Base-by-base conservation (phyloP, 1,284 basidiomycete species). In the Porogramme epimiltina region DNA sequence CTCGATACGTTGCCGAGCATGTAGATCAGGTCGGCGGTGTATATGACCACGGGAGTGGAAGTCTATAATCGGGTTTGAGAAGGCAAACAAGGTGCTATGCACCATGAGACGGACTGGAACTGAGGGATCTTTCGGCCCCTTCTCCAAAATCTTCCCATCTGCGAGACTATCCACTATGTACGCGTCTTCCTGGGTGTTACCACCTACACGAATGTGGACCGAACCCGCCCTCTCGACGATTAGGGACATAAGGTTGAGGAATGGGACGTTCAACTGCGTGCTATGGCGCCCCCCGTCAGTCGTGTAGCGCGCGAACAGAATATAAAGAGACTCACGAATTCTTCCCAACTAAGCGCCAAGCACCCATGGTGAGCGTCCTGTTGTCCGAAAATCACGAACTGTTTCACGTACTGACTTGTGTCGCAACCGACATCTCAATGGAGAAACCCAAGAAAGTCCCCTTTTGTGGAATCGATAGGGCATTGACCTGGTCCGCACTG, bases 221-320 rank as follows among this genome's bases (percentile, higher is more conserved):
- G 72, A 60, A 1, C 87, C 87, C 2, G 72, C 73, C 13, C 84
- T 77, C 43, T 81, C 73, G 51, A 73, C 68, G 26, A 90, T 69
- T 56, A 82, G 82, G 4, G 81, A 73, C 74, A 91, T 76, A 45
- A 90, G 77, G 67, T 91, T 91, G 13, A 92, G 76, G 65, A 91
- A 87, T 0, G 82, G 80, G 0, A 84, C 78, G 51, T 81, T 75
- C 18, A 85, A 60, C 34, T 72, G 65, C 3, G 77, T 71, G 9
- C 79, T 81, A 39, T 3, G 37, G 11, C 10, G 20, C 28, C 33
- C 20, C 20, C n/a, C 36, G 47, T 26, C 31, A 54, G 34, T n/a
- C 8, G 5, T 42, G 43, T 45, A 18, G 52, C 44, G 52, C 45
- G 43, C 9, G 9, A 31, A 31, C 8, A 31, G 20, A 13, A n/a